Evolutionary conservation across 202 grass and related monocot genomes (phyloP).

Genomic region (Elaeis oleifera): DNA sequence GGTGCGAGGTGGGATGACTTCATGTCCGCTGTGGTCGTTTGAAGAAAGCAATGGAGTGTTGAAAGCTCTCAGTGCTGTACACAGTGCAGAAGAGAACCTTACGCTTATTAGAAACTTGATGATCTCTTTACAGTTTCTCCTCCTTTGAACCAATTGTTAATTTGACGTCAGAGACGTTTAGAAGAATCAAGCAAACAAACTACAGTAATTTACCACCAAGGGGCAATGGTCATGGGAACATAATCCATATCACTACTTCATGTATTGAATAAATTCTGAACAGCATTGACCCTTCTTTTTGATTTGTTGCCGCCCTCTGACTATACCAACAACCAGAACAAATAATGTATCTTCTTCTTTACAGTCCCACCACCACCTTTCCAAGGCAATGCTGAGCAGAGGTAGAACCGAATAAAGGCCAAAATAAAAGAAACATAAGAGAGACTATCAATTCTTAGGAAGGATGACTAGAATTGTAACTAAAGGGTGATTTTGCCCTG

Average conservation of each 20-base stretch:
- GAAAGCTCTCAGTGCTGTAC: no score
- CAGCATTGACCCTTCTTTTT: constrained; percentile 2
- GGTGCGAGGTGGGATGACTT: no score
- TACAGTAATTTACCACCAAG: no score
- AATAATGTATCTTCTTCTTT: constrained; percentile 25
- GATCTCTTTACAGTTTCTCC: no score
- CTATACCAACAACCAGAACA: constrained; percentile 12
- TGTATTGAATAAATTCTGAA: constrained; percentile 8
- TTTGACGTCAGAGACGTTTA: no score
- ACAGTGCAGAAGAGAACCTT: no score
- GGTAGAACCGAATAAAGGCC: background rate
- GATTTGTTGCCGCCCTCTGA: constrained; percentile 10
- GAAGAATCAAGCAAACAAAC: no score
- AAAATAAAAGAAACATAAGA: background rate
- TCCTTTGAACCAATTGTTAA: no score
- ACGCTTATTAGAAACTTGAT: no score
- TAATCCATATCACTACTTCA: constrained; percentile 10
- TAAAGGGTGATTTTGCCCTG: constrained; percentile 59
- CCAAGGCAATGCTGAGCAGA: background rate
- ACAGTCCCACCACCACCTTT: constrained; percentile 2
- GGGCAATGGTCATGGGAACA: no score
- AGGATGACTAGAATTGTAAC: constrained; percentile 10
- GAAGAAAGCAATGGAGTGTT: no score
- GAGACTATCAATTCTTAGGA: background rate
- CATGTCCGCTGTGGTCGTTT: no score